Base-by-base conservation (phyloP, 305 asterid species). In the Solanum hybrid region DNA sequence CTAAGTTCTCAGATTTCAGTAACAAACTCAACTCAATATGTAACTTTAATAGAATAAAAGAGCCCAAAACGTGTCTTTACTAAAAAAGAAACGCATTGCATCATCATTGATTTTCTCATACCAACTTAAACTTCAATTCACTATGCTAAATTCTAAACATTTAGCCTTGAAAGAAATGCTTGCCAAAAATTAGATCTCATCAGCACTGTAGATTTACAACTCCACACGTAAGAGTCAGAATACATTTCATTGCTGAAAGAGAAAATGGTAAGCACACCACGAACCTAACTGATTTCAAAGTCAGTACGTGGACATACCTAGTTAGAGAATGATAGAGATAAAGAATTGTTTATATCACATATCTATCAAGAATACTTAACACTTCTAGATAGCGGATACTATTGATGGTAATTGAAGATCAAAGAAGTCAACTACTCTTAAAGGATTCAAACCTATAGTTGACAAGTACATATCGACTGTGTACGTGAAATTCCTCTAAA, bases 381-480 rank as follows among this genome's bases (percentile, higher is more conserved):
- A 82, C 29, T 42, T 82, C 15, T 15, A 42, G 10, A 82, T 82
- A 45, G 15, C 0, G 0, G 19, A 31, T 31, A 27, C 31, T 51
- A 31, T 85, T 51, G 76, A 56, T 56, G 13, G 76, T 56, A 85
- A 32, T 27, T 31, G 31, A 85, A 82, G 76, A 85, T 56, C 31
- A 56, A 85, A 51, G 22, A 51, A 31, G 45, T 31, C 76, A 31
- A 14, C 40, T 85, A 31, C 3, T 40, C 9, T 40, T 32, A 36
- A 77, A 38, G 86, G 72, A 88, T 40, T 76, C 91, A 60, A 89
- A 97, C 99, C 99, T 92, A 96, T 90, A 64, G 95, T 17, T 10
- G 96, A 94, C 87, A 93, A n/a, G n/a, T n/a, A n/a, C n/a, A n/a
- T n/a, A n/a, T n/a, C n/a, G n/a, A n/a, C n/a, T n/a, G n/a, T n/a